These are phyloP conservation scores for Aphanomyces astaci DNA, from an alignment of 352 stramenopile genomes.

Conservation along the genomic window DNA sequence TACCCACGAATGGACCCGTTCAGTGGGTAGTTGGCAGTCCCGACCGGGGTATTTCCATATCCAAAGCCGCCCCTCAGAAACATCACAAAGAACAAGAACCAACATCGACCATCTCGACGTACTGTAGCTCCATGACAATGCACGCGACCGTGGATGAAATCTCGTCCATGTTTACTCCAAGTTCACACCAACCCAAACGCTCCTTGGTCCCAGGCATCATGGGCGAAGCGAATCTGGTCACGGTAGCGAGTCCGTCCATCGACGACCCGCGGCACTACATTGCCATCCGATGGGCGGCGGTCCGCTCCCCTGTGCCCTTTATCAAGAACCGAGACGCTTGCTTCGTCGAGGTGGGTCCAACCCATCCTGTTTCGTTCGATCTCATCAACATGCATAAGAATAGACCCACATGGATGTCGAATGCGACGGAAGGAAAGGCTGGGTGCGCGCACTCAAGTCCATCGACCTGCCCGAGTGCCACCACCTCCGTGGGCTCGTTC, in stretches of 20 bases:
- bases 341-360: neutral
- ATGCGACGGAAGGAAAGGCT: neutral
- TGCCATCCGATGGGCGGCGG: neutral
- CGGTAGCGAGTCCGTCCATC: neutral
- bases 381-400: neutral
- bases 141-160: too few relatives aligned
- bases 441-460: neutral
- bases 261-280: neutral
- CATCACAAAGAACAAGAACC: too few relatives aligned
- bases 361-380: neutral
- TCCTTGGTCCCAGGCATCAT: neutral
- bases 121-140: too few relatives aligned
- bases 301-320: neutral
- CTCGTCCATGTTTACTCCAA: too few relatives aligned
- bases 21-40: too few relatives aligned
- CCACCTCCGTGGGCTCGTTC: neutral
- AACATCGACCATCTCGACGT: too few relatives aligned
- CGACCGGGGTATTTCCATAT: too few relatives aligned
- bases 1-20: too few relatives aligned
- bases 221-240: neutral
- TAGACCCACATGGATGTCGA: neutral
- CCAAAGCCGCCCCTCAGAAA: too few relatives aligned
- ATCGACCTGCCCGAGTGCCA: neutral
- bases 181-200: too few relatives aligned
- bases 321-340: slow-evolving; percentile 5